phyloP scores from a whole-genome alignment of 1,139 yeast genomes.

The Candida neerlandica region DNA sequence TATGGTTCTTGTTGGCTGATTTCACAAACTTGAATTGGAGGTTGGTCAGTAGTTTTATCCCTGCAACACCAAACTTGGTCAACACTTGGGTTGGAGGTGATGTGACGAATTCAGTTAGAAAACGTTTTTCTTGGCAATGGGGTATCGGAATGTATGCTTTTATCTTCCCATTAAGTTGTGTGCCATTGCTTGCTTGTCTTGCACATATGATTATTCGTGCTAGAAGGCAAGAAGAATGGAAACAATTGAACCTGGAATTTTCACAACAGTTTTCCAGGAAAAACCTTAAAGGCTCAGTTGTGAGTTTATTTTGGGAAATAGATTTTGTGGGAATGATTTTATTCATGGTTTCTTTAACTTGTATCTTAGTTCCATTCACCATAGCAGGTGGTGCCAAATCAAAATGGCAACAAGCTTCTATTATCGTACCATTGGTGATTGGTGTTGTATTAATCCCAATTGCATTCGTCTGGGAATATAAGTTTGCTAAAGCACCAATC shows the following conservation, averaged over 20 bases:
- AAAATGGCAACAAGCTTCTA: constrained; percentile 53
- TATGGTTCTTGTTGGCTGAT: constrained; percentile 63
- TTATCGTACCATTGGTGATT: constrained; percentile 65
- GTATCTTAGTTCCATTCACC: constrained; percentile 54
- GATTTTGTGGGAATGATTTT: constrained; percentile 58
- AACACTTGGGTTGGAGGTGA: constrained; percentile 79
- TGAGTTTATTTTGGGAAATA: constrained; percentile 47
- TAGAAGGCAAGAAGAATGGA: constrained; percentile 50
- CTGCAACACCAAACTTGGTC: constrained; percentile 72
- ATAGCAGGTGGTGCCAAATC: constrained; percentile 58
- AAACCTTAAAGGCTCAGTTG: constrained; percentile 22
- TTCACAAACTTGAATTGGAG: constrained; percentile 71
- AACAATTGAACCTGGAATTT: constrained; percentile 25
- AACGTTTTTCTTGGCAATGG: constrained; percentile 58
- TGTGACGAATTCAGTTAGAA: constrained; percentile 31
- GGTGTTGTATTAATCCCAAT: constrained; percentile 61
- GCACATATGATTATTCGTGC: constrained; percentile 60
- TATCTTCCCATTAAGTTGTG: constrained; percentile 63
- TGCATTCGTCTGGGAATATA: constrained; percentile 57
- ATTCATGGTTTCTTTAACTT: constrained; percentile 53
- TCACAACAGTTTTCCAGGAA: constrained; percentile 14
- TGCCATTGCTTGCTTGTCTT: constrained; percentile 59
- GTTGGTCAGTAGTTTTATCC: constrained; percentile 59
- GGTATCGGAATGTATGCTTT: constrained; percentile 83
- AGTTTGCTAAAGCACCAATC: constrained; percentile 55